phyloP scores from a whole-genome alignment of 2,329 filamentous ascomycete species.

The Colletotrichum sidae region DNA sequence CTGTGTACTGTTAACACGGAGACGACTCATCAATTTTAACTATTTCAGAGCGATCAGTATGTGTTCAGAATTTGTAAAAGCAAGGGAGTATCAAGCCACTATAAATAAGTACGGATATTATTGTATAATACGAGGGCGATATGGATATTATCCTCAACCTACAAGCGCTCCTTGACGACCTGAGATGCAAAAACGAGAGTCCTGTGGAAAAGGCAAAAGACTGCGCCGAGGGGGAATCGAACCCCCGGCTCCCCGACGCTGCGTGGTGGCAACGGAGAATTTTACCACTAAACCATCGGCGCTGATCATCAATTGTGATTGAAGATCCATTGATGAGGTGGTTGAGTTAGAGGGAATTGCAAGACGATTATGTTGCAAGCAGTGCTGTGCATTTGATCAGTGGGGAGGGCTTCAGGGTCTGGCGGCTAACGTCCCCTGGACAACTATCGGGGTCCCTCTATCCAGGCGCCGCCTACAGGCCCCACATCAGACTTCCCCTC shows the following conservation, averaged over 20 bases:
- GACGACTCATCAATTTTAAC: no score
- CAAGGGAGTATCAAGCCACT: no score
- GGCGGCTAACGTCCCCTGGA: slow-evolving; percentile 8
- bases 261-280: slow-evolving; percentile 37
- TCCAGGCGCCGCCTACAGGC: slow-evolving; percentile 13
- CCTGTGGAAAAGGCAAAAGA: background rate
- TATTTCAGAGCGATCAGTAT: no score
- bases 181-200: no score
- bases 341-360: fast-evolving
- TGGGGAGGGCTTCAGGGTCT: slow-evolving; percentile 27
- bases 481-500: slow-evolving; percentile 8
- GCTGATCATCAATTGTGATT: background rate
- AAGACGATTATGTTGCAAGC: slow-evolving; percentile 4
- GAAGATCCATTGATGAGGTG: background rate
- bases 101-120: no score
- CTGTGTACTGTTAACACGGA: no score
- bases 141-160: no score
- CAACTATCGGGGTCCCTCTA: slow-evolving; percentile 9
- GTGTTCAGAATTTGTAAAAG: no score
- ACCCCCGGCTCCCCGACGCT: slow-evolving; percentile 37
- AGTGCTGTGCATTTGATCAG: background rate
- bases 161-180: no score
- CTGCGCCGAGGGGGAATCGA: slow-evolving; percentile 37
- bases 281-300: slow-evolving; percentile 39
- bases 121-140: no score